Base-by-base conservation (phyloP, 2,329 filamentous ascomycete species). In the Xylaria sp. region DNA sequence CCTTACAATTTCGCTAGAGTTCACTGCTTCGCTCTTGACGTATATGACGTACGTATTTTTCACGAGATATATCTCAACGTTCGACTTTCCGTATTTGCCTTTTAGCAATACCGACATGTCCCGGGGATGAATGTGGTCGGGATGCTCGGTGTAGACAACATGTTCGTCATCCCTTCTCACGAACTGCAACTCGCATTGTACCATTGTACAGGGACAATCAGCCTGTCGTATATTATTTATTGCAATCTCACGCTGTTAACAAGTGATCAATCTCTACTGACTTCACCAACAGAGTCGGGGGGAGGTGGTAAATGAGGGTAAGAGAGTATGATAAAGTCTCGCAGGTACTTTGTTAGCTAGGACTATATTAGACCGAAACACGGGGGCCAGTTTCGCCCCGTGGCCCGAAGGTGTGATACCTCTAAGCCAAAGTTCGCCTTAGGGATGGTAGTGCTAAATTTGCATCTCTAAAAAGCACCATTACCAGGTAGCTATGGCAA, bases 51-150 rank as follows among this genome's bases (percentile, higher is more conserved):
- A 57, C 5, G 36, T 57, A 27, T 45, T 14, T 42, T 27, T 24
- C 12, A 32, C 34, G 3, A 57, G 54, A 14, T 32, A 57, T 5
- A 45, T 12, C 34, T 42, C 19, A 17, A 57, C 39, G 11, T 27
- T 24, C 14, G 54, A 24, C 34, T 57, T 30, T n/a, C 54, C 54
- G 34, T 57, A 57, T 42, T 30, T 24, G 19, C 11, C 19, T 24
- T 4, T 7, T 12, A 57, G 54, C 54, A 1, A 45, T 57, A 7
- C 11, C 21, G 54, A 57, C 34, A 57, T 6, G 39, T 39, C 54
- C n/a, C 21, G 34, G 34, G 54, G 54, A 42, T 57, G 32, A 39
- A 57, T 57, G 32, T 57, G n/a, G 19, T 57, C 54, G 12, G 54
- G 32, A 42, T 57, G 54, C n/a, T 57, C 34, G 1, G 54, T 57